Conservation (phyloP, 2,329 filamentous ascomycete genomes). For the Cladophialophora immunda region DNA sequence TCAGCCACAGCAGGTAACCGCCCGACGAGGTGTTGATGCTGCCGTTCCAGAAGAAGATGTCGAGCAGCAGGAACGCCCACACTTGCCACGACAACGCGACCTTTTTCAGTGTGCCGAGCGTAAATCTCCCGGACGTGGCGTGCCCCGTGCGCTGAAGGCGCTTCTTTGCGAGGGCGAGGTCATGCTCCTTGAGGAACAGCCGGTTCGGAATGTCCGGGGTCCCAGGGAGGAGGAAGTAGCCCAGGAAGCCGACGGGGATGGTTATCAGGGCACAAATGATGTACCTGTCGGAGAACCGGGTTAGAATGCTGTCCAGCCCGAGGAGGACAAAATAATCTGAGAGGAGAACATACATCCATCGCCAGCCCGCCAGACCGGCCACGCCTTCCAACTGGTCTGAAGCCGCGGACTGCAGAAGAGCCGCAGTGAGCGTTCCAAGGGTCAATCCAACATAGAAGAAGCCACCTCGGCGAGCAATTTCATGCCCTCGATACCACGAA, state of each 20-base stretch:
- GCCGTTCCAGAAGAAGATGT: constrained; percentile 51
- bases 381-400: constrained; percentile 62
- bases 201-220: constrained; percentile 54
- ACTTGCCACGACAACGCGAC: constrained; percentile 55
- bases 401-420: constrained; percentile 64
- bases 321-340: not conserved
- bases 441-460: constrained; percentile 48
- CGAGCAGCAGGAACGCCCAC: constrained; percentile 55
- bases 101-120: constrained; percentile 48
- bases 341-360: constrained; percentile 59
- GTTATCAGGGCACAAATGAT: constrained; percentile 67
- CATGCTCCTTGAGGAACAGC: constrained; percentile 49
- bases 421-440: constrained; percentile 61
- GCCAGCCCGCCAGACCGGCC: constrained; percentile 60
- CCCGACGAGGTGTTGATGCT: constrained; percentile 51
- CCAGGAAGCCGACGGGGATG: constrained; percentile 51
- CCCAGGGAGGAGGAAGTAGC: constrained; percentile 53
- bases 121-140: constrained; percentile 48
- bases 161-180: constrained; percentile 37
- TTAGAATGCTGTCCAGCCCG: not conserved
- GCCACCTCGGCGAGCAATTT: constrained; percentile 48
- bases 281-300: not conserved
- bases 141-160: constrained; percentile 49
- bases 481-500: constrained; percentile 40
- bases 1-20: constrained; percentile 54